Base-by-base conservation (phyloP, 73 alveolate species). In the Stentor coeruleus region DNA sequence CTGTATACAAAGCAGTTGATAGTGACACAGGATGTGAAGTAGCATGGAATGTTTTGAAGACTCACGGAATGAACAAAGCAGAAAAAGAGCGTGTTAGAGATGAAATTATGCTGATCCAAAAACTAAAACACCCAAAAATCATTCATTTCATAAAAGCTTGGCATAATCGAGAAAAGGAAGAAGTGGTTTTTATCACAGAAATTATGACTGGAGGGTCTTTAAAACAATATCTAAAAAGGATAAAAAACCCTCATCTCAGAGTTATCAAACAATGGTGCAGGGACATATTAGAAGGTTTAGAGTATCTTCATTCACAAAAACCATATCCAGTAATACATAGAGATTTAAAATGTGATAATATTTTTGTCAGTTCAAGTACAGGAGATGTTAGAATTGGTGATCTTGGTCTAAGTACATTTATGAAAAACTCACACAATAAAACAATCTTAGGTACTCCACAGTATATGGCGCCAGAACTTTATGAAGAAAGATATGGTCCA, bases 391-490 rank as follows among this genome's bases (percentile, higher is more conserved):
- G 97, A 83, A 97, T 97, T 39, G 99, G 99, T 30, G 99, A 96
- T 87, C 92, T 97, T 66, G 99, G 99, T 4, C 84, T 97, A 59
- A 91, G 98, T n/a, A 90, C 88, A 37, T 36, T 41, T 14, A 49
- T 28, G 55, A 28, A 55, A 55, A 77, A 33, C 35, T 77, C 81
- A 1, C 39, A 77, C 2, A 66, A 66, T 14, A 73, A 82, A 2
- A 92, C 98, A 75, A 97, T 97, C 38, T 85, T 95, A 42, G 99
- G 99, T 33, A 97, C 99, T 37, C 98, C 99, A 35, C 99, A 96
- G 89, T 97, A 92, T 87, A 96, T 97, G 96, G 98, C 99, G 0
- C 99, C 99, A 59, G 99, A 97, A 86, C 93, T 97, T 30, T 96
- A 93, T 87, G 94, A 96, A 39, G 98, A 93, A 82, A 91, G 92